A percentile compares a stretch with the other conserved stretches of the same genome.
Evolutionary conservation across 768 basidiomycete genomes (phyloP).

Genomic region (Daedaleopsis nitida): DNA sequence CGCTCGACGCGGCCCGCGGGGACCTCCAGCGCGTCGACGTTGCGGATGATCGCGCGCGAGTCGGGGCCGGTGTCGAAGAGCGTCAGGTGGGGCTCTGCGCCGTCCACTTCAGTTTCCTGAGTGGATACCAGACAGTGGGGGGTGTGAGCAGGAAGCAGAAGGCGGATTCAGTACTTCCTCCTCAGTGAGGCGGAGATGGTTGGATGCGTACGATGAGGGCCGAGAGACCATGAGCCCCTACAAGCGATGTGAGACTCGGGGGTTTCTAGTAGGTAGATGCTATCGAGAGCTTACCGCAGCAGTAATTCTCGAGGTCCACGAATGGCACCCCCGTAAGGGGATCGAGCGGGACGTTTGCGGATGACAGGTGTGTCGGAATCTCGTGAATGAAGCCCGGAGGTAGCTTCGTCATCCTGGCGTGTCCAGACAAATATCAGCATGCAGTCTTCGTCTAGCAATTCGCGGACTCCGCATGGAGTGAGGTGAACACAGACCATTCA

Average conservation of each 20-base stretch:
- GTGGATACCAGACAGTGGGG: background rate
- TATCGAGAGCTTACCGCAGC: constrained; percentile 52
- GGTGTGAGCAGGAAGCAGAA: background rate
- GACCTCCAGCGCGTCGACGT: constrained; percentile 60
- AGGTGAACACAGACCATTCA: constrained; percentile 60
- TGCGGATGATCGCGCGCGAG: constrained; percentile 70
- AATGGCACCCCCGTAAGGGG: constrained; percentile 57
- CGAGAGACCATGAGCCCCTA: constrained; percentile 86
- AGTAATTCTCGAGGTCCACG: constrained; percentile 72
- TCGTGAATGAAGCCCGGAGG: constrained; percentile 82
- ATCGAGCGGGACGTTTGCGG: constrained; percentile 46
- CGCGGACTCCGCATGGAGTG: background rate
- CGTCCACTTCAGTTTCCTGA: constrained; percentile 60
- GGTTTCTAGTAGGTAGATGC: background rate
- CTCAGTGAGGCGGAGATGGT: no score
- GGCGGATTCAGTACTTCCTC: background rate
- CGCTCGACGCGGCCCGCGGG: constrained; percentile 57
- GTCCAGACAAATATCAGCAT: background rate
- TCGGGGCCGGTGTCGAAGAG: constrained; percentile 90
- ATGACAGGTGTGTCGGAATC: constrained; percentile 59
- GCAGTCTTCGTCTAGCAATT: background rate
- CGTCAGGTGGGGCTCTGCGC: constrained; percentile 48
- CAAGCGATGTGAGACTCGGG: background rate
- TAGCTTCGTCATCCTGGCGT: constrained; percentile 70
- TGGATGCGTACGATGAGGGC: constrained; percentile 62